Evolutionary conservation across 306 rosid species (phyloP), one percentile per base, ranked within the genome.

Genomic region (Lupinus albus): DNA sequence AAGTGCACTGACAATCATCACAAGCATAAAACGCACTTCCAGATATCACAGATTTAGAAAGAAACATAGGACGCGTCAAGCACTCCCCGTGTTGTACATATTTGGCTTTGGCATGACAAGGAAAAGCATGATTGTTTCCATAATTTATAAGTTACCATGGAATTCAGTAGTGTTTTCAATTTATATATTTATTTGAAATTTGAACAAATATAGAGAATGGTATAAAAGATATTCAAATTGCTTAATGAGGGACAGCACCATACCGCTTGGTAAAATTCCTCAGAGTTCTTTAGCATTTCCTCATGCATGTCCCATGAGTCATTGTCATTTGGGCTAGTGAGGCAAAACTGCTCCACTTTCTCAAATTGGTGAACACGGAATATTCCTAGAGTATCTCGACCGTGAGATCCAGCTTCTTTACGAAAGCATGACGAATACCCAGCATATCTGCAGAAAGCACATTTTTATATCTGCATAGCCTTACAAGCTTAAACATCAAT

Each of bases 271-370:
- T 90, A 94, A 55, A 94, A 94, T 0, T 94, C 99, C 74, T 94
- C 95, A 0, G 99, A 88, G 70, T 94, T 94, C 68, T 86, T 90
- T 1, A 94, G 74, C 99, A 94, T 90, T 87, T 90, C 99, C 80
- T 94, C 97, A 0, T 83, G 97, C 97, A 94, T 90, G 45, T 81
- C 89, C 97, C 97, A 94, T 0, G 99, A 94, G 28, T 94, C 99
- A 57, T 79, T 82, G 50, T 71, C 91, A 70, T 82, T 85, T 15
- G 99, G 99, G 84, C 84, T 78, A 49, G 99, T 94, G 12, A 90
- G 12, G 75, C 95, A 94, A 51, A 94, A 94, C 75, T 94, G 99
- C 75, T 94, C 97, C 75, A 94, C 88, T 76, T 94, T 94, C 80
- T 94, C 99, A 75, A 90, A 94, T 64, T 94, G 97, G 80, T 94